Evolutionary conservation across 2,329 filamentous ascomycete species (phyloP), one percentile per base, ranked within the genome.

Genomic region (Aspergillus tanneri): DNA sequence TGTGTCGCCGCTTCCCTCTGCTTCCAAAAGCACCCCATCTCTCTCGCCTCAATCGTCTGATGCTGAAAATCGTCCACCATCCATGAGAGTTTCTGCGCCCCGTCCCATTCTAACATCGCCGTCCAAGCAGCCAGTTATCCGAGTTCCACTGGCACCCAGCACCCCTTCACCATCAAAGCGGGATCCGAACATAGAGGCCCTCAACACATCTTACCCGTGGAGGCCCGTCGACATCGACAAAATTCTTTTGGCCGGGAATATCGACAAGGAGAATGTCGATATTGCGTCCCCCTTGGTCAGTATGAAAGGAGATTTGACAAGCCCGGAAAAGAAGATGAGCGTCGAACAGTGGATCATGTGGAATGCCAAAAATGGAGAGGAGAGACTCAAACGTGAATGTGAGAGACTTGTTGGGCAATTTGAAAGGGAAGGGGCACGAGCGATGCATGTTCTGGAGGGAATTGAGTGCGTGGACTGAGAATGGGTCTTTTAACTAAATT

Each of bases 271-370:
- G 56, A 83, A 81, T 46, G 68, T 71, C 0, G 72, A 70, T 53
- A 61, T 74, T 2, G 72, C 73, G 14, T 69, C 72, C 8, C 72
- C 82, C 21, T 65, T 85, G 12, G 76, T 74, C 47, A 67, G 63
- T 10, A 74, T 78, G 30, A 83, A 81, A 10, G 77, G 77, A 0
- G 80, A 80, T 11, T 71, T 99, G 44, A 86, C 81, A 2, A 87
- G 80, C 44, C 81, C 84, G 0, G 93, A 97, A 73, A 90, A 87
- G 74, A 77, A 80, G 28, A 96, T 99, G 91, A 92, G 85, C 4
- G 89, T 97, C 0, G 90, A 96, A 67, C 85, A 96, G 68, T 99
- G 92, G 90, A 87, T 99, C 30, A 77, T 84, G 49, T 81, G 85
- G 70, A 91, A 93, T 57, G 93, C 93, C 0, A 79, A 80, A 52